Evolutionary conservation across 1,139 yeast species (phyloP).

Genomic region (Geotrichum candidum): DNA sequence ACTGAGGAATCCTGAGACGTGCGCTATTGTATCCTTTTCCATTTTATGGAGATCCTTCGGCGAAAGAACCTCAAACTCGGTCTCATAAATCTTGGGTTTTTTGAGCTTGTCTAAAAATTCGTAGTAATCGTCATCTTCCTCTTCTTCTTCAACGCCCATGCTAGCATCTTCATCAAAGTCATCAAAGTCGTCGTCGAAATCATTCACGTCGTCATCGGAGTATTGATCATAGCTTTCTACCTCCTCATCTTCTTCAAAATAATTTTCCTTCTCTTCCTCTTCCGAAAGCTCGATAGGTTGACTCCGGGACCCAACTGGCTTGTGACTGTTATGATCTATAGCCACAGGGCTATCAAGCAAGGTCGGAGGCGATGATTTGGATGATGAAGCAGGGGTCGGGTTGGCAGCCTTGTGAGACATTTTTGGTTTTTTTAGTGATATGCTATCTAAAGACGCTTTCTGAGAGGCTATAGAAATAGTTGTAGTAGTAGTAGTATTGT

Average conservation of each 20-base stretch:
- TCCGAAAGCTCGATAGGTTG: background rate
- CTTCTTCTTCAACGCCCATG: conserved; percentile 7
- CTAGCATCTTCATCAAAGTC: conserved; percentile 10
- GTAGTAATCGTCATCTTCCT: conserved; percentile 14
- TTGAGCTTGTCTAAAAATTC: conserved; percentile 12
- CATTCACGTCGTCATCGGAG: conserved; percentile 7
- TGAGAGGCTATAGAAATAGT: background rate
- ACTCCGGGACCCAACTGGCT: background rate
- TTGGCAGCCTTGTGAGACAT: background rate
- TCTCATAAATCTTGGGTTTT: conserved; percentile 24
- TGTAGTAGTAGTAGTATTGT: background rate
- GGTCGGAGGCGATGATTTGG: background rate
- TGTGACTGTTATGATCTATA: background rate
- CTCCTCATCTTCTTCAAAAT: conserved; percentile 6
- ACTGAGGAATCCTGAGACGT: conserved; percentile 35
- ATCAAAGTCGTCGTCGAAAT: conserved; percentile 14
- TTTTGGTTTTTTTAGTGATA: background rate
- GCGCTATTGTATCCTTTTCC: conserved; percentile 28
- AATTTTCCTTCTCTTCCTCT: conserved; percentile 2
- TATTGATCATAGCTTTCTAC: conserved; percentile 1
- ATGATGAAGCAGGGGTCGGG: background rate
- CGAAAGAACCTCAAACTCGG: conserved; percentile 29
- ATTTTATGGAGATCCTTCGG: conserved; percentile 29
- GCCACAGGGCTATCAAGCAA: conserved; percentile 6
- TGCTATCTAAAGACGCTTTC: background rate